Conservation (phyloP, 129 eudicot genomes). For the Tagetes erecta region DNA sequence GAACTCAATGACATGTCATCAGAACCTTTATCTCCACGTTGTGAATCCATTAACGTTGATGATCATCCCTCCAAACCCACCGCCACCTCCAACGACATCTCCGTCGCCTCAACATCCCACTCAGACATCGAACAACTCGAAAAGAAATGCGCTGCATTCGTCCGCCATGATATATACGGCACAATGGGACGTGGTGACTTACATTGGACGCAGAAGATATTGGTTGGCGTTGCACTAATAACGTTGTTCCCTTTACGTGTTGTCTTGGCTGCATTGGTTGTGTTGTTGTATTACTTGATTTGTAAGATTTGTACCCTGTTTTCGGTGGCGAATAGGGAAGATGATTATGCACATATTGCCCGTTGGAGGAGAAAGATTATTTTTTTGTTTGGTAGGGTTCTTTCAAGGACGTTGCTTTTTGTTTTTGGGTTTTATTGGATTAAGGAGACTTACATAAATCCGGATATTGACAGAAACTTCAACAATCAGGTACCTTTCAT, state of each 20-base stretch:
- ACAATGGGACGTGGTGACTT: constrained; percentile 73
- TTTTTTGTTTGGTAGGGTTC: constrained; percentile 56
- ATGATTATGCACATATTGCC: constrained; percentile 68
- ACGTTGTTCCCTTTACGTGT: constrained; percentile 67
- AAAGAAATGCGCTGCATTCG: constrained; percentile 64
- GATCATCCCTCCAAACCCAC: constrained; percentile 27
- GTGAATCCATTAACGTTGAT: constrained; percentile 25
- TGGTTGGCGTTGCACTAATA: constrained; percentile 43
- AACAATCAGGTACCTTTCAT: constrained; percentile 44
- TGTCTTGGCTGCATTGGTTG: constrained; percentile 38
- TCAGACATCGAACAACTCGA: constrained; percentile 55
- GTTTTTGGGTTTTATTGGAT: constrained; percentile 87
- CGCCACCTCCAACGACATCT: constrained; percentile 20
- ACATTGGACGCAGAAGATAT: constrained; percentile 59
- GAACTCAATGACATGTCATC: constrained; percentile 48
- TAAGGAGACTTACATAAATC: constrained; percentile 30
- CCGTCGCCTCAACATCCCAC: constrained; percentile 15
- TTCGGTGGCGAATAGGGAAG: constrained; percentile 53
- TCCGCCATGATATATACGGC: constrained; percentile 78
- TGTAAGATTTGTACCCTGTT: constrained; percentile 65
- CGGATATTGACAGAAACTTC: constrained; percentile 31
- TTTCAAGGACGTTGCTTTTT: constrained; percentile 67
- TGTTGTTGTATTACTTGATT: constrained; percentile 65
- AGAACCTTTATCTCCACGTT: constrained; percentile 26
- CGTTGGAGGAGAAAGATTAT: constrained; percentile 76